phyloP scores from a whole-genome alignment of 148 eudicot species.

The Dianthus caryophyllus region DNA sequence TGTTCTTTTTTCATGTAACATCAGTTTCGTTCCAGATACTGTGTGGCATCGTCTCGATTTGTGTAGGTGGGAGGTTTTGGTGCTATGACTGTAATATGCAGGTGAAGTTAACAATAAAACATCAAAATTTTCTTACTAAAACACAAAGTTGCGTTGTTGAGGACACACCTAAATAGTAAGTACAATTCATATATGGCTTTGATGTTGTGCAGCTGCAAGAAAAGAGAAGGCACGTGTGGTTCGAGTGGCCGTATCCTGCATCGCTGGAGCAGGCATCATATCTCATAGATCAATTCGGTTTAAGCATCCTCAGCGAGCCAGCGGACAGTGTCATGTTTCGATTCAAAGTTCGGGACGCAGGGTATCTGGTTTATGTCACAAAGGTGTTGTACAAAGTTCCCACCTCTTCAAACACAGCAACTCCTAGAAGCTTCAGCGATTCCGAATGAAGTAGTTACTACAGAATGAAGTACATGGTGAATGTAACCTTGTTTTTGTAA shows the following conservation, averaged over 20 bases:
- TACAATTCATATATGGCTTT: too few relatives aligned
- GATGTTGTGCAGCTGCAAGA: conserved; percentile 14
- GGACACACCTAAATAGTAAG: neutral
- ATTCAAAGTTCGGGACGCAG: neutral
- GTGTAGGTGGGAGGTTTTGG: neutral
- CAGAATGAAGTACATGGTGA: neutral
- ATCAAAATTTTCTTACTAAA: neutral
- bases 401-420: neutral
- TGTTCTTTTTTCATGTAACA: neutral
- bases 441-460: neutral
- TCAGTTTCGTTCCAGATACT: neutral
- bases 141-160: neutral
- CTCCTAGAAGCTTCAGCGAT: neutral
- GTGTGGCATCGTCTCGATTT: neutral
- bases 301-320: conserved; percentile 10
- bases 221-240: conserved; percentile 5
- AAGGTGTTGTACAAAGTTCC: neutral
- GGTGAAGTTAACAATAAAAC: neutral
- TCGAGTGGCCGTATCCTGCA: conserved; percentile 6
- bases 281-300: neutral
- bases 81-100: neutral
- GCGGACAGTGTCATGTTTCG: conserved; percentile 7
- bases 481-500: neutral
- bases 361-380: conserved; percentile 8
- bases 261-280: conserved; percentile 10